These are phyloP conservation scores for Macrocybe sp. DNA, from an alignment of 1,284 basidiomycete species.

Conservation along the genomic window DNA sequence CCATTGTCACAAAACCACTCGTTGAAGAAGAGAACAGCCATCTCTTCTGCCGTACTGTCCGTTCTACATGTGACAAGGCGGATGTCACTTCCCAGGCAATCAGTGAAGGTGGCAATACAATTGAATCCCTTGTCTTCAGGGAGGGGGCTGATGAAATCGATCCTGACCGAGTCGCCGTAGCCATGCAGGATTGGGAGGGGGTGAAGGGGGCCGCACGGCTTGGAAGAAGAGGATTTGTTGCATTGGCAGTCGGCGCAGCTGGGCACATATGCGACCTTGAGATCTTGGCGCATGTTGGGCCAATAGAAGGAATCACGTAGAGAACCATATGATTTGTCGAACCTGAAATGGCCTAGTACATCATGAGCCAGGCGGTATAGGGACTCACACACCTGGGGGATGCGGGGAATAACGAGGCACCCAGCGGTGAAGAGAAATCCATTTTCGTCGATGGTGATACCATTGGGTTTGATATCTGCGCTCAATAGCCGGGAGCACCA, in stretches of 20 bases:
- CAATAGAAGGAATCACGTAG: conserved; percentile 29
- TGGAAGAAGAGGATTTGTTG: conserved; percentile 23
- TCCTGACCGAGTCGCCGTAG: conserved; percentile 32
- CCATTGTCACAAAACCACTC: conserved; percentile 32
- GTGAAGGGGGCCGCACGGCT: conserved; percentile 26
- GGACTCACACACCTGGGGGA: too few species aligned
- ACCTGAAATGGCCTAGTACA: conserved; percentile 25
- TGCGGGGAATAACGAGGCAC: too few species aligned
- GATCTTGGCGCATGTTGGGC: conserved; percentile 22
- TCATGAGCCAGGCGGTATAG: conserved; percentile 17
- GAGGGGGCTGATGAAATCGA: conserved; percentile 40
- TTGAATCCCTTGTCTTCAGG: conserved; percentile 17
- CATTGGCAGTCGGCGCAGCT: conserved; percentile 23
- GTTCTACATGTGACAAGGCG: conserved; percentile 25
- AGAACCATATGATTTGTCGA: conserved; percentile 22
- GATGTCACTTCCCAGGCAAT: conserved; percentile 29
- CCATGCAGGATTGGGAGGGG: conserved; percentile 21
- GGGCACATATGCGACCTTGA: conserved; percentile 16
- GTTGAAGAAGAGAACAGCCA: conserved; percentile 33
- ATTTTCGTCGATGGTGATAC: too few species aligned
- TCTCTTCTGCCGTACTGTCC: conserved; percentile 28
- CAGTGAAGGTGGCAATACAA: conserved; percentile 26
- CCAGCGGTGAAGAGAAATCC: too few species aligned
- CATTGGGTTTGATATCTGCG: too few species aligned
- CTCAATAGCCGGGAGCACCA: too few species aligned